These are phyloP conservation scores for Chloranthus sessilifolius DNA, from an alignment of 164 flowering plant species.

Conservation along the genomic window DNA sequence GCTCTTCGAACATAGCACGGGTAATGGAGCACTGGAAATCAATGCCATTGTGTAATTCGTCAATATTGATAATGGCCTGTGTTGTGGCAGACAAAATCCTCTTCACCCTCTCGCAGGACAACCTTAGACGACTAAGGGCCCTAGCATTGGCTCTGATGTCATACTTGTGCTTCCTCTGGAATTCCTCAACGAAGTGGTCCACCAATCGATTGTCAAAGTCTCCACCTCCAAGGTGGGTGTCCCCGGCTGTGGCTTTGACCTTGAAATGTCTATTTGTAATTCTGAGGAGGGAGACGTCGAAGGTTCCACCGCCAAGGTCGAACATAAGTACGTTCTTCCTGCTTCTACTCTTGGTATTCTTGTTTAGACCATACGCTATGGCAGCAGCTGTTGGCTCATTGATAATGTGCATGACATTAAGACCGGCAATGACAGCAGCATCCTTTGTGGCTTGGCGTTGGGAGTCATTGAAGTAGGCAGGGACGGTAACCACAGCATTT, in stretches of 20 bases:
- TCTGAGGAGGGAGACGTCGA: slow-evolving; percentile 45
- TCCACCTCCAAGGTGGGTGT: slow-evolving; percentile 46
- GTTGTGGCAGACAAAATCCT: slow-evolving; percentile 47
- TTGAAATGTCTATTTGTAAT: slow-evolving; percentile 44
- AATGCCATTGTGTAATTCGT: slow-evolving; percentile 44
- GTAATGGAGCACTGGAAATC: slow-evolving; percentile 48
- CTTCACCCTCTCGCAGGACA: slow-evolving; percentile 52
- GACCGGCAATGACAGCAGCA: slow-evolving; percentile 41
- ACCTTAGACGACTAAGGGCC: slow-evolving; percentile 44
- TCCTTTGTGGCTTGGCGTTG: slow-evolving; percentile 50
- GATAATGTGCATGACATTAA: slow-evolving; percentile 46
- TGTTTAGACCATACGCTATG: slow-evolving; percentile 53
- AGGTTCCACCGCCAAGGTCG: slow-evolving; percentile 50
- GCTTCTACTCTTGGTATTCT: slow-evolving; percentile 32
- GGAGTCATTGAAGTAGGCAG: slow-evolving; percentile 41
- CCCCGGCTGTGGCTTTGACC: slow-evolving; percentile 47
- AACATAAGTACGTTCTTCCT: slow-evolving; percentile 44
- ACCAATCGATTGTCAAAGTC: slow-evolving; percentile 45
- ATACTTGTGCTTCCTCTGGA: slow-evolving; percentile 50
- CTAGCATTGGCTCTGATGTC: slow-evolving; percentile 42
- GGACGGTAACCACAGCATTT: slow-evolving; percentile 43
- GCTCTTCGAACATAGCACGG: slow-evolving; percentile 51
- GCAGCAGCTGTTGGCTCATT: slow-evolving; percentile 59
- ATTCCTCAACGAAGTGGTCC: slow-evolving; percentile 38
- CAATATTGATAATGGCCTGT: slow-evolving; percentile 45